These are phyloP conservation scores for Aureobasidium sp. DNA, from an alignment of 2,329 filamentous ascomycete genomes.

Conservation along the genomic window DNA sequence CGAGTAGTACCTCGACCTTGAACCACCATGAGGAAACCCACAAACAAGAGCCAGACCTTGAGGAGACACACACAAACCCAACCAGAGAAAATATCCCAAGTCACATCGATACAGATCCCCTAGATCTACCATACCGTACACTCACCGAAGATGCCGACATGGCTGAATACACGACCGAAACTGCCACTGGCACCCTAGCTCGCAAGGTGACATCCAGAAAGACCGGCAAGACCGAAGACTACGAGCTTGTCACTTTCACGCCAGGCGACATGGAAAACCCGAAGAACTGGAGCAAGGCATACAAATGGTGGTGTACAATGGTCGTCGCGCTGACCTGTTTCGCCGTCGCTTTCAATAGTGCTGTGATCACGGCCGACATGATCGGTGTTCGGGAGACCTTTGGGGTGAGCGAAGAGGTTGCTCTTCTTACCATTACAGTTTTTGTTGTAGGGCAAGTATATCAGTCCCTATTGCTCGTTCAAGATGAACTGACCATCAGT, in stretches of 20 bases:
- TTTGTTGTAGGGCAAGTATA: constrained; percentile 62
- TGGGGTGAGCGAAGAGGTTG: constrained; percentile 61
- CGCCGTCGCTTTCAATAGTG: constrained; percentile 47
- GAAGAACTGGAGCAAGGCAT: constrained; percentile 34
- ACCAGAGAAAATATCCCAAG: not conserved
- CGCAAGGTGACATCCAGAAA: constrained; percentile 21
- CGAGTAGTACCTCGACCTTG: constrained; percentile 1
- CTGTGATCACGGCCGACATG: constrained; percentile 72
- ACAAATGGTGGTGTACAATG: constrained; percentile 58
- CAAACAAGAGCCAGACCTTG: not conserved
- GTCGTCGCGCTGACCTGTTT: constrained; percentile 57
- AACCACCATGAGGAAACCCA: not conserved
- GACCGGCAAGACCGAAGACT: constrained; percentile 25
- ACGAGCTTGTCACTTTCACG: constrained; percentile 62
- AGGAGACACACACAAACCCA: not conserved
- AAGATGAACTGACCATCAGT: not conserved
- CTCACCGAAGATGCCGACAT: constrained; percentile 19
- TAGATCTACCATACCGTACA: constrained; percentile 19
- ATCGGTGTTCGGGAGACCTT: constrained; percentile 56
- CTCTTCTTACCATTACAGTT: constrained; percentile 61
- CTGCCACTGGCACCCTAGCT: constrained; percentile 17
- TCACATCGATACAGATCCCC: not conserved
- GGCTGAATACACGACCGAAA: constrained; percentile 24
- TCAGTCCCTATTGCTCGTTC: constrained; percentile 16
- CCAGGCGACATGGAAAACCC: constrained; percentile 45